phyloP scores from a whole-genome alignment of 345 rosid genomes.

The Boechera retrofracta region DNA sequence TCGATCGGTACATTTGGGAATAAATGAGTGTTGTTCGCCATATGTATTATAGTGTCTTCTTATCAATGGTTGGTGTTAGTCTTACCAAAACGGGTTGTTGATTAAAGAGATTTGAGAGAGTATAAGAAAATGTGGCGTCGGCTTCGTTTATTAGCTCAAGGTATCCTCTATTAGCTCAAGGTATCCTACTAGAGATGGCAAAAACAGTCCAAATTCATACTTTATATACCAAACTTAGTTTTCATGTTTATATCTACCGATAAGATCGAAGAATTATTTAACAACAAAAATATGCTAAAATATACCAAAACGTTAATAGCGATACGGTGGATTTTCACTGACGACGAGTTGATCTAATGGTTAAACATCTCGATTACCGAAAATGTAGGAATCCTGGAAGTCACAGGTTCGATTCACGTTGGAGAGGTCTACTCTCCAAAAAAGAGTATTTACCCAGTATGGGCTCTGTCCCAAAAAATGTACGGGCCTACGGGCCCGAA shows the following conservation, averaged over 20 bases:
- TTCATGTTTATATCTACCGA: background rate
- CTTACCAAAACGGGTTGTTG: background rate
- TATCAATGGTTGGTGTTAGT: background rate
- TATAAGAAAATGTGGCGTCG: background rate
- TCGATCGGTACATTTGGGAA: background rate
- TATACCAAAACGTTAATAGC: too few relatives aligned
- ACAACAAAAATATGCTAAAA: too few relatives aligned
- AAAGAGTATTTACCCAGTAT: too few relatives aligned
- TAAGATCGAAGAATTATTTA: background rate
- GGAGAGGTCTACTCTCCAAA: too few relatives aligned
- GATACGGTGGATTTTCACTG: too few relatives aligned
- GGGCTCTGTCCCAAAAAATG: too few relatives aligned
- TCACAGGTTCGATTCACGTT: too few relatives aligned
- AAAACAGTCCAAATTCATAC: background rate
- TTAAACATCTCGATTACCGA: too few relatives aligned
- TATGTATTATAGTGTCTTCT: background rate
- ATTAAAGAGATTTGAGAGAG: background rate
- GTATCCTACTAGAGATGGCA: background rate
- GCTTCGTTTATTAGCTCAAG: slow-evolving; percentile 10
- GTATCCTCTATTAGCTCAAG: slow-evolving; percentile 3
- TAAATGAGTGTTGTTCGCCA: background rate
- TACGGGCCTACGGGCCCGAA: too few relatives aligned
- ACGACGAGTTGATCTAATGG: too few relatives aligned
- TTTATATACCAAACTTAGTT: background rate
- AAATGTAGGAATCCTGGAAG: too few relatives aligned